Conservation (phyloP, 352 stramenopile genomes). For the Phytophthora pluvialis region DNA sequence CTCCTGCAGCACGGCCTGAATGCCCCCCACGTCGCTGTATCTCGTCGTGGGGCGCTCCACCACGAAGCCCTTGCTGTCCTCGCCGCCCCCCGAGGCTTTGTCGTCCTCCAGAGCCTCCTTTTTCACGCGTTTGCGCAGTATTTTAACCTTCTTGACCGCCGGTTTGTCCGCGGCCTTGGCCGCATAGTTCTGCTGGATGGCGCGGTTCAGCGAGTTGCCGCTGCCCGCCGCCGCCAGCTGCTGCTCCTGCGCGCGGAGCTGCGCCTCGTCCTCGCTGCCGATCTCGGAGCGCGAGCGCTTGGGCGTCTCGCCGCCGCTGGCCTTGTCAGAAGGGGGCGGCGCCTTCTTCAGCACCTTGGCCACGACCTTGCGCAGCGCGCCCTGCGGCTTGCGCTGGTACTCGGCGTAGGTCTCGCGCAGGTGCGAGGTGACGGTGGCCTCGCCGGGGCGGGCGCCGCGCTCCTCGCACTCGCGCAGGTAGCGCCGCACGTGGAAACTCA, state of each 20-base stretch:
- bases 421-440: slow-evolving; percentile 68
- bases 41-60: slow-evolving; percentile 76
- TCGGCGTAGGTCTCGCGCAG: slow-evolving; percentile 82
- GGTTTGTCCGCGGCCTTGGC: slow-evolving; percentile 39
- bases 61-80: slow-evolving; percentile 61
- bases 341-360: slow-evolving; percentile 76
- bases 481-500: slow-evolving; percentile 87
- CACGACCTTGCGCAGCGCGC: slow-evolving; percentile 69
- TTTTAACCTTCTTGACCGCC: slow-evolving; percentile 74
- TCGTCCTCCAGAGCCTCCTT: slow-evolving; percentile 17
- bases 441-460: slow-evolving; percentile 53
- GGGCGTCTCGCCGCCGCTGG: slow-evolving; percentile 17
- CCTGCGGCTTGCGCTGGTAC: slow-evolving; percentile 86
- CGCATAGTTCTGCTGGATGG: slow-evolving; percentile 80
- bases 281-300: slow-evolving; percentile 70
- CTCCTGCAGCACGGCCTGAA: slow-evolving; percentile 88
- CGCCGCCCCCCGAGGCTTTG: neutral
- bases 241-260: slow-evolving; percentile 54
- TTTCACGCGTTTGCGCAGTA: slow-evolving; percentile 49
- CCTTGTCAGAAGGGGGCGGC: slow-evolving; percentile 8
- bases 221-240: slow-evolving; percentile 37
- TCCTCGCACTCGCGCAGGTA: slow-evolving; percentile 87
- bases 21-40: slow-evolving; percentile 91
- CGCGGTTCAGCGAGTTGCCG: slow-evolving; percentile 78
- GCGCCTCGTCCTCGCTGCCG: slow-evolving; percentile 72